Evolutionary conservation across 2,329 filamentous ascomycete species (phyloP), one percentile per base, ranked within the genome.

Genomic region (Colletotrichum horii): DNA sequence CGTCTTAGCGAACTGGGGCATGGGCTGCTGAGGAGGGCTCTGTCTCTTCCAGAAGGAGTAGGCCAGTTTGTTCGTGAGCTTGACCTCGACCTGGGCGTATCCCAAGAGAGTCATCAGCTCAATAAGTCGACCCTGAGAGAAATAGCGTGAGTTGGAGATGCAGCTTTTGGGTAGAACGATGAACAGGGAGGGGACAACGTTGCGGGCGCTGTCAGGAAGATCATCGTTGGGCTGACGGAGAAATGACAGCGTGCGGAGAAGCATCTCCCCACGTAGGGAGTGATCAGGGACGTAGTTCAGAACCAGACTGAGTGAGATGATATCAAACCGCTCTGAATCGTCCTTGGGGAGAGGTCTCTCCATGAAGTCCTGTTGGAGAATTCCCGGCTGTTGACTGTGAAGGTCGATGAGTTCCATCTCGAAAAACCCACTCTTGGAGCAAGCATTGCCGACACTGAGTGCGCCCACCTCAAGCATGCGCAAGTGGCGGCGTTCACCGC

Each of bases 311-410:
- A 99, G 88, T 66, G 96, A 98, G 80, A 99, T 93, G 67, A 98
- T 91, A 82, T 99, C 95, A 82, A 98, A 98, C 26, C 87, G 88
- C 55, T 96, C 92, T 1, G 86, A 83, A 8, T 90, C 87, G 26
- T 89, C 83, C 7, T 82, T 82, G 0, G 96, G 96, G 4, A 96
- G 84, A 1, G 96, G 94, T 30, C 96, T 90, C 79, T 95, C 87
- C 96, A 99, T 98, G 81, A 99, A 98, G 83, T 99, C 95, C 82
- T 98, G 95, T 83, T 97, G 92, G 73, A 93, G 82, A 78, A 99
- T 99, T 1, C 92, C 93, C 2, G 93, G 88, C 62, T 93, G 93
- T 81, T 98, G 95, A 75, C 96, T 97, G 84, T 97, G 94, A 71
- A 99, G 87, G 82, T 99, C 97, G 82, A 99, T 98, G 78, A 96